Evolutionary conservation across 345 rosid species (phyloP), one percentile per base, ranked within the genome.

Genomic region (Orychophragmus violaceus): DNA sequence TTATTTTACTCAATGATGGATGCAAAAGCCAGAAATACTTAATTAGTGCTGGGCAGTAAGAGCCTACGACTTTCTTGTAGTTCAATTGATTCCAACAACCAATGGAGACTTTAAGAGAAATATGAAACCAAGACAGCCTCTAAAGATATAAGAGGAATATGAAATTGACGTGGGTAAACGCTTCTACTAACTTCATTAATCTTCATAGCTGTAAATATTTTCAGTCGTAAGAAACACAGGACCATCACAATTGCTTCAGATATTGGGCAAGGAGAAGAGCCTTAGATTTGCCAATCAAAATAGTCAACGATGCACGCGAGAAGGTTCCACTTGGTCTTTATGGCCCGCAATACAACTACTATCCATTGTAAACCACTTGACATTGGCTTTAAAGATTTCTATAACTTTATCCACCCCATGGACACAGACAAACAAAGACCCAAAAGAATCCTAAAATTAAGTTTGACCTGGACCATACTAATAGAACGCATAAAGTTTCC

Each of bases 321-420:
- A 69, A 50, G 22, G 24, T 52, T 61, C 54, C 55, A 50, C 46
- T 42, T 35, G 60, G 37, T 70, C 13, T 29, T 27, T 13, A 23
- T 62, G 68, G 62, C 56, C 54, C 56, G 12, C 68, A 62, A 62
- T 52, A 22, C 64, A 62, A 42, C 76, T 64, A 64, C 59, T 28
- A 19, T 21, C 21, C 8, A 63, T 3, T 55, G 64, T 55, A 63
- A 64, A 64, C 59, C 52, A 71, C 58, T n/a, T 55, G 70, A 56
- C 59, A 46, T 57, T 19, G 8, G 32, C 24, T 52, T 61, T 41
- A 14, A 29, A 36, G 35, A 44, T 42, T 42, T 10, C 46, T 19
- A 25, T 27, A 45, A 37, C 69, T 71, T 33, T 45, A 56, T 25
- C 64, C 25, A 62, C 17, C 5, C 3, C 0, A 57, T 48, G 33